Base-by-base conservation (phyloP, 305 asterid species). In the Salvia sclarea region DNA sequence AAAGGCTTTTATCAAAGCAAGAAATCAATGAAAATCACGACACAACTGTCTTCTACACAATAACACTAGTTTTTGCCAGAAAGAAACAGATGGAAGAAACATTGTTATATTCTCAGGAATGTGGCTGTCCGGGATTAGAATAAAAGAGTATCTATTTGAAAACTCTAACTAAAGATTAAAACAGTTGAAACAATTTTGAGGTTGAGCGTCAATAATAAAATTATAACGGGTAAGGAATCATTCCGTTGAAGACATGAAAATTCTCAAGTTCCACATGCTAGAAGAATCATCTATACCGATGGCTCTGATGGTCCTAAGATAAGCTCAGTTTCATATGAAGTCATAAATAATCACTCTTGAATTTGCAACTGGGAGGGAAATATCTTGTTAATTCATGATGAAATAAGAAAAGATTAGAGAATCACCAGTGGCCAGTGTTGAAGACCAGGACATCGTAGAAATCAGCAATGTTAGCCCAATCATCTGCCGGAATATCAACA, bases 381-480 rank as follows among this genome's bases (percentile, higher is more conserved):
- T 1, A 22, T 72, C 20, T 53, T 35, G 41, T 54, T 16, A 57
- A 71, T 69, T 31, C 17, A 57, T 35, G 41, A 63, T 4, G 43
- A 64, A 18, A 64, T 45, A 48, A 69, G 10, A 37, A 61, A 68
- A 44, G 77, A 78, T 65, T 11, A 44, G 72, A 74, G 73, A 75
- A 59, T 86, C 71, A 94, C 99, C 96, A 94, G 72, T 94, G 96
- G 58, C 99, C 97, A 68, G 97, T 94, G 78, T 91, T 94, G 86
- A 94, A 91, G 72, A 94, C 80, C 56, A 91, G 78, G 64, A 94
- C 96, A 78, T 85, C 78, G 69, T 91, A 91, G 80, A 94, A 89
- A 75, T 75, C 86, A 55, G 88, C 83, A 78, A 94, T 69, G 50
- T 70, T 79, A 40, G 93, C 85, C 99, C 96, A 94, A 64, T 87